These are phyloP conservation scores for Aethionema arabicum DNA, from an alignment of 345 rosid species.

Conservation along the genomic window DNA sequence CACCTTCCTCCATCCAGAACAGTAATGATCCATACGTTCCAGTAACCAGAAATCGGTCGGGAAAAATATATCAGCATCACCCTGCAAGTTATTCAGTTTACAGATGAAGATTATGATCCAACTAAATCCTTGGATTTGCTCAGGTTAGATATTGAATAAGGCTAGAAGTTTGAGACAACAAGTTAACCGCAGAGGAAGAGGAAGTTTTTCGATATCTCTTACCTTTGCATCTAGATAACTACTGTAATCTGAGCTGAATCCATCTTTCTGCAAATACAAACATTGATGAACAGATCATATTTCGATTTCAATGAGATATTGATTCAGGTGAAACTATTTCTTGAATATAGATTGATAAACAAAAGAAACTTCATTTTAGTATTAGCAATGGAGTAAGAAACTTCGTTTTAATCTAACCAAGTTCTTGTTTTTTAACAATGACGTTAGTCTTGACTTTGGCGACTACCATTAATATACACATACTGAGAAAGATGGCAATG, in stretches of 20 bases:
- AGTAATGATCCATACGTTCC: constrained; percentile 88
- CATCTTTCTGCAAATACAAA: constrained; percentile 74
- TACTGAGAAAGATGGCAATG: constrained; percentile 11
- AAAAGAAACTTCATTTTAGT: neutral
- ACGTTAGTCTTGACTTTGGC: neutral
- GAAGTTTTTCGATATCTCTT: constrained; percentile 19
- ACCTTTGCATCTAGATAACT: constrained; percentile 95
- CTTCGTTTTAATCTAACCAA: constrained; percentile 1
- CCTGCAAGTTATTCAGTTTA: constrained; percentile 49
- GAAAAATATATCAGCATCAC: constrained; percentile 97
- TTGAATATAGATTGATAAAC: neutral
- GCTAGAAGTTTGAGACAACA: neutral
- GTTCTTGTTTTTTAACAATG: constrained; percentile 18
- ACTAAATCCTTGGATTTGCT: no score
- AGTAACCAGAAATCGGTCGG: constrained; percentile 92
- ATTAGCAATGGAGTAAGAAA: constrained; percentile 4
- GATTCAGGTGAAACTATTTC: constrained; percentile 2
- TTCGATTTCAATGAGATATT: neutral
- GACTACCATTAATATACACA: constrained; percentile 9
- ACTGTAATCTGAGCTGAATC: constrained; percentile 73
- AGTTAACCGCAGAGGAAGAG: constrained; percentile 1
- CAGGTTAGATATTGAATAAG: neutral
- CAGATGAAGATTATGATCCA: constrained; percentile 9
- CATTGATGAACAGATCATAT: neutral
- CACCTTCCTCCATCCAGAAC: constrained; percentile 74